Base-by-base conservation (phyloP, 495 filamentous ascomycete genomes). In the Tirmania nivea region DNA sequence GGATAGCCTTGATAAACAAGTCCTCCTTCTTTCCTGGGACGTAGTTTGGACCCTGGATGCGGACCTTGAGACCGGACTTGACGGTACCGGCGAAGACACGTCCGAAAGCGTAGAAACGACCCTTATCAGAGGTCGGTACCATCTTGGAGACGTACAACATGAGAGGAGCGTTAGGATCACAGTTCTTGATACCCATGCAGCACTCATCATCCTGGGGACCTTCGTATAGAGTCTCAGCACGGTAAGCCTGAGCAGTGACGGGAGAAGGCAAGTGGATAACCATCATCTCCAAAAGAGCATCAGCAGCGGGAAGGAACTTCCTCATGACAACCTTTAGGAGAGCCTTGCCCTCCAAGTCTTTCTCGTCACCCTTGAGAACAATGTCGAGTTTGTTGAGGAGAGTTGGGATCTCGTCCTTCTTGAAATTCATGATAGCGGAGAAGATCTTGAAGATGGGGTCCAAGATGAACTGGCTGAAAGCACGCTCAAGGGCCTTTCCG, bases 81-180 rank as follows among this genome's bases (percentile, higher is more conserved):
- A 95, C 90, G 66, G 86, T 94, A 79, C 90, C 90, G 59, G 92
- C 71, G 79, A 96, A 99, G 71, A 99, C 90, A 87, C 90, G 92
- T 72, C 90, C 90, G 75, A 99, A 99, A 70, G 90, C 90, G 75
- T 94, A 99, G 86, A 99, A 99, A 75, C 90, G 89, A 72, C 90
- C 92, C 80, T 95, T 96, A 68, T 99, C 90, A 66, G 87, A 89
- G 58, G 90, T 96, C 65, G 90, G 90, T 61, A 99, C 92, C 90
- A 99, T 99, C 83, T 99, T 99, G 67, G 90, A 99, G 71, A 99
- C 88, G 79, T 99, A 99, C 58, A 96, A 77, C 90, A 99, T 99
- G 69, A 99, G 90, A 64, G 88, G 85, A 65, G 78, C 90, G 76
- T 90, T 94, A 71, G 88, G 76, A 69, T 96, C 83, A 74, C 90